A percentile compares a stretch with the other conserved stretches of the same genome.
Conservation (phyloP, 148 eudicot genomes). For the Polygonum aviculare region DNA sequence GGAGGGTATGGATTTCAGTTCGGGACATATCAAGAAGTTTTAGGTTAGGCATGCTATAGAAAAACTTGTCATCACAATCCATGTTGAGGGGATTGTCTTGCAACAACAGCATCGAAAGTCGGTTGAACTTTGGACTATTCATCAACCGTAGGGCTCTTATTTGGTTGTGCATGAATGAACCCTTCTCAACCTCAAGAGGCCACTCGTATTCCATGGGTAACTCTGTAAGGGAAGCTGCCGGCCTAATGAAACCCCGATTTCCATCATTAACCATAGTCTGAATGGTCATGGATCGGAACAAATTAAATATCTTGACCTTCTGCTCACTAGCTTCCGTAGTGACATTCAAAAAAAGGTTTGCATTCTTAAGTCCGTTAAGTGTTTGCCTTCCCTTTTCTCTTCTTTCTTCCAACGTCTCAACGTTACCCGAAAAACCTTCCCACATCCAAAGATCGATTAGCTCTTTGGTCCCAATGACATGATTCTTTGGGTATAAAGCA, state of each 20-base stretch:
- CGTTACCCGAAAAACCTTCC: constrained; percentile 22
- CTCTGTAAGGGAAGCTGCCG: constrained; percentile 14
- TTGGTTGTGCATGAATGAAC: constrained; percentile 24
- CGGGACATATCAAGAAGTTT: constrained; percentile 24
- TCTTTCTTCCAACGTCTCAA: constrained; percentile 15
- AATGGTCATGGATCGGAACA: constrained; percentile 17
- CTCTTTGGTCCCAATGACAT: not conserved
- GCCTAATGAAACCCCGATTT: not conserved
- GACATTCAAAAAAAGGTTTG: constrained; percentile 21
- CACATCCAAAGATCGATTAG: constrained; percentile 18
- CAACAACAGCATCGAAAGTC: constrained; percentile 17
- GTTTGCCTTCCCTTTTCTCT: constrained; percentile 12
- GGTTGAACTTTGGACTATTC: constrained; percentile 5
- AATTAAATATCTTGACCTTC: constrained; percentile 16
- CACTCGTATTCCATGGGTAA: constrained; percentile 15
- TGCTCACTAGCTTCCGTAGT: constrained; percentile 4
- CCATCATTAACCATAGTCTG: constrained; percentile 12
- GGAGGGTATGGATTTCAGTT: constrained; percentile 16
- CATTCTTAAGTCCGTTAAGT: constrained; percentile 22
- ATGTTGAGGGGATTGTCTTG: constrained; percentile 16
- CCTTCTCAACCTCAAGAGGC: constrained; percentile 19
- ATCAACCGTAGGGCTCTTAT: constrained; percentile 4
- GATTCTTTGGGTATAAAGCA: not conserved
- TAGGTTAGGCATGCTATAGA: constrained; percentile 16
- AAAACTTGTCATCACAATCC: constrained; percentile 7